Conservation (phyloP, 1,284 basidiomycete species). For the Ganoderma lucidum region DNA sequence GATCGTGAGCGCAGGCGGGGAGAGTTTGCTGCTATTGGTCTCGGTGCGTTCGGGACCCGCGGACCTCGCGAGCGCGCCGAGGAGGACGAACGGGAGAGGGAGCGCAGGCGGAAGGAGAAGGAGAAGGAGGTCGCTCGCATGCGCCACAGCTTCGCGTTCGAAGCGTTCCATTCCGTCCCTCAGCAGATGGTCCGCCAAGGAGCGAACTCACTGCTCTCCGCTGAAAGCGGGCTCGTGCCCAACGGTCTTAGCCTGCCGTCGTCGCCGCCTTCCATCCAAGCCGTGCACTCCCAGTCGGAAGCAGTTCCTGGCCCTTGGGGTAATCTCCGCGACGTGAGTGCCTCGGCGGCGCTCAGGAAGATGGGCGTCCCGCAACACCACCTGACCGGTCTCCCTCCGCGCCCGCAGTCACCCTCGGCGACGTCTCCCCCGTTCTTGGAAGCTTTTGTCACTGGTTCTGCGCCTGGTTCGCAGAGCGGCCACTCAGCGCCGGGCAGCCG, state of each 20-base stretch:
- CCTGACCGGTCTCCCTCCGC: conserved; percentile 35
- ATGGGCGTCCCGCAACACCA: conserved; percentile 38
- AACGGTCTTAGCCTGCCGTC: conserved; percentile 30
- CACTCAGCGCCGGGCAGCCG: conserved; percentile 33
- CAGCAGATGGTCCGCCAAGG: conserved; percentile 49
- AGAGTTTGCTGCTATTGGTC: conserved; percentile 48
- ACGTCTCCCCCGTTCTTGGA: conserved; percentile 35
- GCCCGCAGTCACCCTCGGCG: conserved; percentile 38
- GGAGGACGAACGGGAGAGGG: conserved; percentile 69
- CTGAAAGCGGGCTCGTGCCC: conserved; percentile 38
- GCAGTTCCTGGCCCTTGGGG: conserved; percentile 38
- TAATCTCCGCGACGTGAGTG: conserved; percentile 39
- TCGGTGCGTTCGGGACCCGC: conserved; percentile 50
- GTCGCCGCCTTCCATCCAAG: conserved; percentile 32
- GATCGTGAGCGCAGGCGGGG: conserved; percentile 45
- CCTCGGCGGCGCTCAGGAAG: conserved; percentile 41
- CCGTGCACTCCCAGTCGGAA: conserved; percentile 32
- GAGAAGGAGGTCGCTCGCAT: conserved; percentile 49
- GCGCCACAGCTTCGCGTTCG: conserved; percentile 62
- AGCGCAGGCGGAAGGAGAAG: conserved; percentile 59
- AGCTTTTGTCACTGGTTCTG: conserved; percentile 26
- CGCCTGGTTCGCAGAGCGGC: conserved; percentile 34
- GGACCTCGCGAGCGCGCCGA: conserved; percentile 68
- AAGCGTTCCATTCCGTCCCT: conserved; percentile 77
- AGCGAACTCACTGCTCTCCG: conserved; percentile 45